These are phyloP conservation scores for Phytophthora colocasiae DNA, from an alignment of 352 stramenopile species.

Conservation along the genomic window DNA sequence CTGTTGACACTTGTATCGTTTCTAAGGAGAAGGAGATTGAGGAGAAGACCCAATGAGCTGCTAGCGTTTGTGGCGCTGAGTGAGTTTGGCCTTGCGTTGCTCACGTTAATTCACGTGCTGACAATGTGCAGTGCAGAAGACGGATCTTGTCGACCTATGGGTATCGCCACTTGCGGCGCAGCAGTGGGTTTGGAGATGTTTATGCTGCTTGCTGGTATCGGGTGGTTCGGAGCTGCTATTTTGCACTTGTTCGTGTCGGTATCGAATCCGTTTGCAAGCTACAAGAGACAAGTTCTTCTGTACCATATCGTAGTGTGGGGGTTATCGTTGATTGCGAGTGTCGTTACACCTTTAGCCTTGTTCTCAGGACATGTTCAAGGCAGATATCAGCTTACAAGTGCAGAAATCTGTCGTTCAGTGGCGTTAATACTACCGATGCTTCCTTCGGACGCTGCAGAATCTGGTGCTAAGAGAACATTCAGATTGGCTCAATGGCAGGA, in stretches of 20 bases:
- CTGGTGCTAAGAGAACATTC: conserved; percentile 4
- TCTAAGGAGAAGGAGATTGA: conserved; percentile 38
- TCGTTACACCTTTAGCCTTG: conserved; percentile 49
- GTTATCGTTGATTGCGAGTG: conserved; percentile 47
- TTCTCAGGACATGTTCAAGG: conserved; percentile 47
- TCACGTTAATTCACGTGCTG: conserved; percentile 56
- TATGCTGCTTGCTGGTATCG: conserved; percentile 61
- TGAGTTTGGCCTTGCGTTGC: conserved; percentile 58
- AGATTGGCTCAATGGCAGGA: conserved; percentile 61
- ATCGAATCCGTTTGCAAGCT: conserved; percentile 79
- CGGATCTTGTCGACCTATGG: conserved; percentile 48
- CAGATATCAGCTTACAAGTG: conserved; percentile 48
- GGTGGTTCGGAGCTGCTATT: conserved; percentile 77
- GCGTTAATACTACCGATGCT: conserved; percentile 57
- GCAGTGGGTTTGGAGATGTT: conserved; percentile 63
- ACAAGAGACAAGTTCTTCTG: conserved; percentile 62
- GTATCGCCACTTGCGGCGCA: conserved; percentile 43
- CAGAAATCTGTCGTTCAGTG: conserved; percentile 62
- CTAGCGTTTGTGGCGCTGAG: conserved; percentile 70
- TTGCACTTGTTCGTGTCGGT: conserved; percentile 77
- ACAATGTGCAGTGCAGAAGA: conserved; percentile 47
- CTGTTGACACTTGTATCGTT: conserved; percentile 65
- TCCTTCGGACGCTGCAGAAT: conserved; percentile 39
- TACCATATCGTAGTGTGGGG: conserved; percentile 69
- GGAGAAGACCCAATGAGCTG: conserved; percentile 68